These are phyloP conservation scores for Eruca vesicaria DNA, from an alignment of 441 rosid genomes.

Conservation along the genomic window DNA sequence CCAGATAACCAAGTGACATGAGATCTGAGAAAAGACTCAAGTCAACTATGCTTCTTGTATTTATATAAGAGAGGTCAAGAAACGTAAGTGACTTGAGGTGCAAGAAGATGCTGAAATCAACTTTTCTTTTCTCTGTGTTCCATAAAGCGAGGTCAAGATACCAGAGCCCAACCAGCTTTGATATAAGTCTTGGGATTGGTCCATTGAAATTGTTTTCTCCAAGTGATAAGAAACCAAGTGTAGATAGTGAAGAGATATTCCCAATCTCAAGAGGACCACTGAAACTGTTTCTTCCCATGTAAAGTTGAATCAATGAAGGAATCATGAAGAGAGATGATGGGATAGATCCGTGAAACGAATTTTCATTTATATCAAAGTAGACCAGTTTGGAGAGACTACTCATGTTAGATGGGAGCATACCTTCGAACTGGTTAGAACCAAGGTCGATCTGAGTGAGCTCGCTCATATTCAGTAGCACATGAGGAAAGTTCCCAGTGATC, in stretches of 20 bases:
- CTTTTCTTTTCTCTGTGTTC: neutral
- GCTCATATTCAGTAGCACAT: slow-evolving; percentile 4
- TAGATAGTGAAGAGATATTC: slow-evolving; percentile 4
- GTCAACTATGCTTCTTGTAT: neutral
- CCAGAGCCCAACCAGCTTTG: neutral
- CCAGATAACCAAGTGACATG: neutral
- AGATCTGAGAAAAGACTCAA: neutral
- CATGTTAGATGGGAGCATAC: slow-evolving; percentile 22
- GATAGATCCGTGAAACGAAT: neutral
- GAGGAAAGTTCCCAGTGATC: slow-evolving; percentile 15
- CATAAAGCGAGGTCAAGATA: slow-evolving; percentile 3
- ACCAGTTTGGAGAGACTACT: slow-evolving; percentile 2
- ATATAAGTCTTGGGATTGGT: neutral
- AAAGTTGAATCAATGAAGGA: neutral
- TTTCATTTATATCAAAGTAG: neutral
- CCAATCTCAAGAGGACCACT: slow-evolving; percentile 22
- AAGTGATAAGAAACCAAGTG: neutral
- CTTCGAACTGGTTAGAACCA: neutral
- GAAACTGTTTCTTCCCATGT: neutral
- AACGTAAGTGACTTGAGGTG: neutral
- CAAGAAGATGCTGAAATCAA: slow-evolving; percentile 11
- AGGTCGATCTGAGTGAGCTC: neutral
- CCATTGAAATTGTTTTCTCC: slow-evolving; percentile 18
- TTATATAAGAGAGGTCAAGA: neutral
- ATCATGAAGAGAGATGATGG: slow-evolving; percentile 6